Conservation (phyloP, 2,329 filamentous ascomycete species). For the Lasiodiplodia citricola region DNA sequence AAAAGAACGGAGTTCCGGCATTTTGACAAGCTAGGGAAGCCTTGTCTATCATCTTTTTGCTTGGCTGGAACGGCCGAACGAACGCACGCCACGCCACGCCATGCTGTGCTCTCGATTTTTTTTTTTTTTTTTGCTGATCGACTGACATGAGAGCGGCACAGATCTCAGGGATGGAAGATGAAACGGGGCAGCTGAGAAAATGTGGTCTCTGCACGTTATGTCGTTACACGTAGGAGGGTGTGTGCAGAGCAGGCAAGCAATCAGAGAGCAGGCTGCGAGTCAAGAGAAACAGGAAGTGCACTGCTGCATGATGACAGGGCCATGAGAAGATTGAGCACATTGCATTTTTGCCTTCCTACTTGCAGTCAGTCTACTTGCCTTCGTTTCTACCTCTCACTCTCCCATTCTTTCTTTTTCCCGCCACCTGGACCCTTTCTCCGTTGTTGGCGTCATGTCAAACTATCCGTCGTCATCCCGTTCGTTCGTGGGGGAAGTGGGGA, state of each 20-base stretch:
- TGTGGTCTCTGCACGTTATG: neutral
- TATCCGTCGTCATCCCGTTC: neutral
- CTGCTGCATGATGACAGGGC: neutral
- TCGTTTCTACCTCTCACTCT: neutral
- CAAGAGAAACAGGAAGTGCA: neutral
- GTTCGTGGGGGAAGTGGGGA: neutral
- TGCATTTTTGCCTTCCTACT: neutral
- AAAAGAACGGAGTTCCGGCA: neutral
- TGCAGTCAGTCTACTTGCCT: neutral
- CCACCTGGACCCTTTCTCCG: neutral
- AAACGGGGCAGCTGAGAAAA: neutral
- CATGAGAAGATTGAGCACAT: neutral
- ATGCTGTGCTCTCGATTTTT: neutral
- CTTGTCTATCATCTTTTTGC: neutral
- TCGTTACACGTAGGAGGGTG: neutral
- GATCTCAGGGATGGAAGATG: neutral
- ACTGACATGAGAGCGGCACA: neutral
- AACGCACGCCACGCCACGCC: neutral
- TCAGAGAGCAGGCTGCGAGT: neutral
- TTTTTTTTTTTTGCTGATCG: neutral
- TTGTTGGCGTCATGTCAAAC: neutral
- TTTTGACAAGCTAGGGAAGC: neutral
- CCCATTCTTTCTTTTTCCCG: neutral
- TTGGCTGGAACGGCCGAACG: neutral
- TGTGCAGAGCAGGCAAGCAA: neutral